Evolutionary conservation across 176 grass and related monocot species (phyloP), one percentile per base, ranked within the genome.

Genomic region (Hordeum marinum): DNA sequence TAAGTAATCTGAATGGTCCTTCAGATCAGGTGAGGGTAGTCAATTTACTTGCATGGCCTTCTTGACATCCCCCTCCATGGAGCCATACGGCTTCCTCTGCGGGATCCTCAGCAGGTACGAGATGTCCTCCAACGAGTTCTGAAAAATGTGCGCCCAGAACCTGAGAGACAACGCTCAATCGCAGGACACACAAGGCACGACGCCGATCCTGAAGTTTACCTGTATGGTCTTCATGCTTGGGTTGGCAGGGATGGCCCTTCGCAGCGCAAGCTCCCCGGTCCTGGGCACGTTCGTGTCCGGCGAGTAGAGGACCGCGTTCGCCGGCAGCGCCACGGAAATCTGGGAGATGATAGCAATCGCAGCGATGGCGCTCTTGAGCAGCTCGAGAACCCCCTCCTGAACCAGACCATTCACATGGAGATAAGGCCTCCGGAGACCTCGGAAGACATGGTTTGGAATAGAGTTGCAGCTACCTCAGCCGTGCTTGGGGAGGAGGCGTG

Each of bases 121-220:
- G 45, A 98, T 98, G 72, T 98, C 93, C 86, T 98, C 96, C 78
- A 98, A 74, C 57, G 93, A 95, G 55, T 94, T 91, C 96, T 98
- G 54, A 37, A 11, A 87, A 67, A 87, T 61, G 76, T 32, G 83
- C 7, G 37, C 66, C 43, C 71, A 80, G 4, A 37, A 58, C n/a
- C 77, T 86, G 64, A 68, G 72, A 27, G 46, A 24, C 65, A 46
- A 45, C 6, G 68, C 23, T 46, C 41, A 81, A 11, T 61, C 43
- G 35, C 66, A 69, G 4, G 31, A 43, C 17, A 23, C 2, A 13
- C 31, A 63, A 82, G 6, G 12, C 34, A 34, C 12, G 20, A 32
- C 4, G 4, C 2, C 8, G 29, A 20, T 63, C 36, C 26, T 8
- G 15, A 45, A 9, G 4, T 11, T 24, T 84, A 95, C 96, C 87